These are phyloP conservation scores for Amphirosellinia nigrospora DNA, from an alignment of 495 filamentous ascomycete genomes.

Conservation along the genomic window DNA sequence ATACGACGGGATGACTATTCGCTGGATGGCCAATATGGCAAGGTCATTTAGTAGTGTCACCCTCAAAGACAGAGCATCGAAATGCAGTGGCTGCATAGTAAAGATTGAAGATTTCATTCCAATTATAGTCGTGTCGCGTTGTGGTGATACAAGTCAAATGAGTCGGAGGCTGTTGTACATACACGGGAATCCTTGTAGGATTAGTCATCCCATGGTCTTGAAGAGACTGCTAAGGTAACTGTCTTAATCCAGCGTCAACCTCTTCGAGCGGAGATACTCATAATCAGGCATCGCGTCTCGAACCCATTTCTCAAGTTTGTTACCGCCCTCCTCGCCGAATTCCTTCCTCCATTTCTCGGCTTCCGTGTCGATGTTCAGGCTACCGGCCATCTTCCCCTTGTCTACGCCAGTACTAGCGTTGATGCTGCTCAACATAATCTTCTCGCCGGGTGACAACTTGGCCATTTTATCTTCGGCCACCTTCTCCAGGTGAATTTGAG, in stretches of 20 bases:
- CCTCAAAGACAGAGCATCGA: neutral
- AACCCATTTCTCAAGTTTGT: conserved; percentile 45
- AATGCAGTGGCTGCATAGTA: neutral
- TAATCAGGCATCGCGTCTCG: conserved; percentile 54
- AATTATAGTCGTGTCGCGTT: neutral
- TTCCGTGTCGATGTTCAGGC: conserved; percentile 48
- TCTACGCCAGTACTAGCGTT: conserved; percentile 44
- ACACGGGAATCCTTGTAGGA: neutral
- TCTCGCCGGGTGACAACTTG: neutral
- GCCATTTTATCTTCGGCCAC: conserved; percentile 27
- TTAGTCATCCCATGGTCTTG: neutral
- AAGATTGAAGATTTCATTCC: neutral
- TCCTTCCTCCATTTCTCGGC: conserved; percentile 53
- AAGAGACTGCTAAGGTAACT: no score
- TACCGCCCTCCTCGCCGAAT: conserved; percentile 49
- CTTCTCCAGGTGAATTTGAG: conserved; percentile 47
- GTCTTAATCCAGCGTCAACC: conserved; percentile 29
- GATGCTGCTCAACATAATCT: conserved; percentile 44
- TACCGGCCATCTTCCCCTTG: conserved; percentile 43
- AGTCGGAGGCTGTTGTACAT: neutral
- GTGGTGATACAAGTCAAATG: neutral
- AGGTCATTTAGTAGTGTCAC: no score
- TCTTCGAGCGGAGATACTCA: conserved; percentile 50
- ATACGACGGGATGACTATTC: neutral
- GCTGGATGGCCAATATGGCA: neutral